These are phyloP conservation scores for Globisporangium okanoganense DNA, from an alignment of 352 stramenopile species.

Conservation along the genomic window DNA sequence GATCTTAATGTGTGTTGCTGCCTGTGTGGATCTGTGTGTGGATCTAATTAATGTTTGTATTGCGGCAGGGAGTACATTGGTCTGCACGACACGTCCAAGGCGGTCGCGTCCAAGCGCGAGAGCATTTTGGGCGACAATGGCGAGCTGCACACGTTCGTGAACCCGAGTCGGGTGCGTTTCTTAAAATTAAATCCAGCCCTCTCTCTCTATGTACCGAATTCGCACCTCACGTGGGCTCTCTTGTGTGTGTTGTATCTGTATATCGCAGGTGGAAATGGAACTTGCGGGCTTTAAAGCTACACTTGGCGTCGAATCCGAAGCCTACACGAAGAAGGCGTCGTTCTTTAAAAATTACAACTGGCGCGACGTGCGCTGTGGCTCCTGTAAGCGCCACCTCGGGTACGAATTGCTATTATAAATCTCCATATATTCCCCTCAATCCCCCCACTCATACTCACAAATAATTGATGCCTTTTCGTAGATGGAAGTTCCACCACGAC, in stretches of 20 bases:
- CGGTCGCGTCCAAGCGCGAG: slow-evolving; percentile 50
- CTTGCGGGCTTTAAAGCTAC: slow-evolving; percentile 66
- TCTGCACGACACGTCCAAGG: slow-evolving; percentile 71
- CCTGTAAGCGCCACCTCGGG: slow-evolving; percentile 77
- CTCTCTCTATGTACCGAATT: neutral
- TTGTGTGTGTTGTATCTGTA: neutral
- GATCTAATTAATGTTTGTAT: no score
- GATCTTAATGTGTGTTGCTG: no score
- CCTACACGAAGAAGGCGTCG: slow-evolving; percentile 67
- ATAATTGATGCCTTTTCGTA: slow-evolving; percentile 10
- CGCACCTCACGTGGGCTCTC: neutral
- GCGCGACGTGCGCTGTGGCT: slow-evolving; percentile 64
- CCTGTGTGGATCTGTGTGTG: neutral
- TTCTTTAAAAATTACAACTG: slow-evolving; percentile 85
- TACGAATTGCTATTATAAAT: slow-evolving; percentile 14
- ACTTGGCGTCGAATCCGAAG: slow-evolving; percentile 49
- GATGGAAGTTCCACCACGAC: slow-evolving; percentile 83
- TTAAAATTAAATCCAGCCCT: neutral
- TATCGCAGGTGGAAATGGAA: slow-evolving; percentile 66
- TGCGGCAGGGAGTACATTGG: slow-evolving; percentile 62
- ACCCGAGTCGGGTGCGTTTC: slow-evolving; percentile 52
- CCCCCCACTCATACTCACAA: neutral
- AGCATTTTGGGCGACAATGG: slow-evolving; percentile 39
- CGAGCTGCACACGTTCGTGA: slow-evolving; percentile 77
- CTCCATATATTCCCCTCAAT: neutral